phyloP scores from a whole-genome alignment of 345 rosid species.

The Luvunga scandens region DNA sequence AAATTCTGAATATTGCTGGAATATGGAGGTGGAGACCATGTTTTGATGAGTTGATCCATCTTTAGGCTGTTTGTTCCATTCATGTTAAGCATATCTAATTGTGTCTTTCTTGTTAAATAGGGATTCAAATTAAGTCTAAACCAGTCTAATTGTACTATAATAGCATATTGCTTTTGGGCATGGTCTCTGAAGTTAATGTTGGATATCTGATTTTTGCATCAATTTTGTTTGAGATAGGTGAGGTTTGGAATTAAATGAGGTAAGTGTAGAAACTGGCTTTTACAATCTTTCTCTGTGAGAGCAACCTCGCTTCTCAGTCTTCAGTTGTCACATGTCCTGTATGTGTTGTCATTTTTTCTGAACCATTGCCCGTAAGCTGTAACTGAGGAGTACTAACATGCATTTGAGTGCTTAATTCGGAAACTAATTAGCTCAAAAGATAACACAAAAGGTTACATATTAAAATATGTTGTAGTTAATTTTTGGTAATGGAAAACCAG shows the following conservation, averaged over 20 bases:
- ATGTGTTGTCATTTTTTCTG: too few species aligned
- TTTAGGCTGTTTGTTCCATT: background rate
- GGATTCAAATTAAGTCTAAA: background rate
- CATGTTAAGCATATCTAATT: background rate
- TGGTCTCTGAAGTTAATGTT: background rate
- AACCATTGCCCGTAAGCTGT: too few species aligned
- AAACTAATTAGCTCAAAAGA: too few species aligned
- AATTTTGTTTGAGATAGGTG: too few species aligned
- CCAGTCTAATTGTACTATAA: background rate
- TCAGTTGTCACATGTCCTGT: too few species aligned
- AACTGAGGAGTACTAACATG: too few species aligned
- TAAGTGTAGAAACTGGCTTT: too few species aligned
- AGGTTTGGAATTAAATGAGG: too few species aligned
- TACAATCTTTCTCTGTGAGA: too few species aligned
- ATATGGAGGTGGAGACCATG: background rate
- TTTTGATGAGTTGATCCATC: background rate
- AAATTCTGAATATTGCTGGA: background rate
- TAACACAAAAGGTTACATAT: too few species aligned
- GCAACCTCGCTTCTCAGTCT: too few species aligned
- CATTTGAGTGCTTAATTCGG: too few species aligned
- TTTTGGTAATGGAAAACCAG: background rate
- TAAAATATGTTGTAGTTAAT: background rate
- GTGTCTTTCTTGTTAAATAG: background rate
- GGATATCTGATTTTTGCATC: background rate
- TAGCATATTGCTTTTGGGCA: background rate